Percentiles rank a stretch among this genome's conserved stretches.
phyloP scores from a whole-genome alignment of 2,329 filamentous ascomycete species.

The Alternaria metachromatica region DNA sequence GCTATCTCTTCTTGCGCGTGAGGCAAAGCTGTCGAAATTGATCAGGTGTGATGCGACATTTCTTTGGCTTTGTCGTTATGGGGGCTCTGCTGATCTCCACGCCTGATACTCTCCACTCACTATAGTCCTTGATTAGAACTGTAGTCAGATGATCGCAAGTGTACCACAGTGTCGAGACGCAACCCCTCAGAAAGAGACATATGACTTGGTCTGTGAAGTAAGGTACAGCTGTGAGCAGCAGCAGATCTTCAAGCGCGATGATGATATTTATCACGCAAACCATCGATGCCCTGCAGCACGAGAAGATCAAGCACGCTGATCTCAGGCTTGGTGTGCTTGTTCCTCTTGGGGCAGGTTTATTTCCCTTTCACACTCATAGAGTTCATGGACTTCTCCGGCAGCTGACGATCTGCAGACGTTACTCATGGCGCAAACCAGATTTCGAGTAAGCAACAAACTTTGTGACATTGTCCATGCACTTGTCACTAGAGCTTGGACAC shows the following conservation, averaged over 20 bases:
- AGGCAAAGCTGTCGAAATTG: background rate
- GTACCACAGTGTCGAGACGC: background rate
- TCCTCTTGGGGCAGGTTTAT: background rate
- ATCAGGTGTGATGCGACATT: background rate
- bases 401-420: background rate
- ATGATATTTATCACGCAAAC: background rate
- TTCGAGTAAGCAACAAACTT: background rate
- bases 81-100: background rate
- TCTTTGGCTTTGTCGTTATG: background rate
- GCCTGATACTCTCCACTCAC: background rate
- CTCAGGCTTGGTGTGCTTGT: constrained; percentile 1
- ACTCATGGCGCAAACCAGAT: background rate
- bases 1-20: background rate
- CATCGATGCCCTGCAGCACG: background rate
- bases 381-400: background rate
- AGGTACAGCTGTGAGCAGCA: background rate
- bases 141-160: background rate
- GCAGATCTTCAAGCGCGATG: background rate
- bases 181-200: background rate
- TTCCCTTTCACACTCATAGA: background rate
- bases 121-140: background rate
- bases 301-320: background rate
- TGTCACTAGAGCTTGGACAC: background rate
- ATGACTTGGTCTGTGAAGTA: background rate
- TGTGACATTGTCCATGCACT: background rate